phyloP scores from a whole-genome alignment of 169 alveolate genomes.

The Cryptosporidium xiaoi region DNA sequence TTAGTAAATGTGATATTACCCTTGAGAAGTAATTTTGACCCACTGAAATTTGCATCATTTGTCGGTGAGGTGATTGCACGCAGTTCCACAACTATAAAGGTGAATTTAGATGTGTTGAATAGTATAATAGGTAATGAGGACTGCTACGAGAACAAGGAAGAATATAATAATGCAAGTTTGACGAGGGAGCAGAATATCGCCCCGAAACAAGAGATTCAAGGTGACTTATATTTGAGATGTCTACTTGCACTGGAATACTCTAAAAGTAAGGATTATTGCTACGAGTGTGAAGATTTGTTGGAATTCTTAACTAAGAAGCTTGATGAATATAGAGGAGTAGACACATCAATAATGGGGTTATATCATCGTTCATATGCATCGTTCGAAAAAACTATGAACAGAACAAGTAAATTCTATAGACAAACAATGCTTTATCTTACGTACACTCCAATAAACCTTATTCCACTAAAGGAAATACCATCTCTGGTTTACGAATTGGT shows the following conservation, averaged over 20 bases:
- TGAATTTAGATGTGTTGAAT: constrained; percentile 14
- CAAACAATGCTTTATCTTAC: constrained; percentile 43
- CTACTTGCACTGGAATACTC: constrained; percentile 40
- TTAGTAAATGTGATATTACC: constrained; percentile 43
- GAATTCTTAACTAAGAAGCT: constrained; percentile 40
- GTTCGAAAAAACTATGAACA: constrained; percentile 55
- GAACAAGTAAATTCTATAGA: constrained; percentile 41
- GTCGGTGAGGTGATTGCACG: constrained; percentile 39
- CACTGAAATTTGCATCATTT: constrained; percentile 43
- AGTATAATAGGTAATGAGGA: constrained; percentile 5
- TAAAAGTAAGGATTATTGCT: neutral
- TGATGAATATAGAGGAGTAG: constrained; percentile 37
- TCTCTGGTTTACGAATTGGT: constrained; percentile 49
- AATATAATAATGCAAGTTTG: constrained; percentile 27
- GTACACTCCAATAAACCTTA: constrained; percentile 52
- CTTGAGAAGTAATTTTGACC: constrained; percentile 46
- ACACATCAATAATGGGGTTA: constrained; percentile 16
- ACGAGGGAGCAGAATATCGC: constrained; percentile 56
- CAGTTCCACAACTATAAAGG: neutral
- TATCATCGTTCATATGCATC: constrained; percentile 68
- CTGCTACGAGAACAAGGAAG: constrained; percentile 5
- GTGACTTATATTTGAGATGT: constrained; percentile 38
- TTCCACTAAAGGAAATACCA: constrained; percentile 28
- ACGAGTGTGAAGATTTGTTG: constrained; percentile 49
- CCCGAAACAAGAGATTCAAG: constrained; percentile 57